Evolutionary conservation across 2,329 filamentous ascomycete genomes (phyloP), one percentile per base, ranked within the genome.

Genomic region (Exophiala alcalophila): DNA sequence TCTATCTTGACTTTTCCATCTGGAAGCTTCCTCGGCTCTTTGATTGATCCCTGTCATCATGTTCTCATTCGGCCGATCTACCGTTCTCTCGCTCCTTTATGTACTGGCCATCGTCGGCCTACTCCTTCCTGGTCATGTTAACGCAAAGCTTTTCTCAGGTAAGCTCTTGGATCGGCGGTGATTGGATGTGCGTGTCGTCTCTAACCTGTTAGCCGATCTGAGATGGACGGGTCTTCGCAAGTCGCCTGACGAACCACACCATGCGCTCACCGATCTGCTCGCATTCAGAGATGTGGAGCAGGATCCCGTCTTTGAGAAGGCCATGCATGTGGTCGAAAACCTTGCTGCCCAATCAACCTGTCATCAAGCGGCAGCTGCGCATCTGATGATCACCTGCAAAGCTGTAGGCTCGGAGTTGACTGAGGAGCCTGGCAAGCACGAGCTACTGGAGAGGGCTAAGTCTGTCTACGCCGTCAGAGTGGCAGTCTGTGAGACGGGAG

Each of bases 391-490:
- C 15, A 49, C 49, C 18, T 52, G 49, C 42, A 52, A 49, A 28
- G 35, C 45, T 15, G 38, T 35, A n/a, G 49, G 39, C 21, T 38
- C 44, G 24, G 28, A 25, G 10, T 14, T 44, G n/a, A 16, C 18
- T 6, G 16, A 14, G n/a, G 55, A 60, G 3, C 28, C 52, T 8
- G 56, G 58, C 4, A 56, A 55, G 3, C 54, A 59, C 39, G 54
- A 61, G 34, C 50, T 55, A 2, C 59, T 73, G 27, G 72, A 72
- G 41, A 60, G 62, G 41, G 63, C 66, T 47, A 77, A 73, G 49
- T 77, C 76, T 4, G 67, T 78, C 21, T 84, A 81, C 50, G 78
- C 80, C 2, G 74, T 76, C 6, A 73, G 78, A 30, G 66, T 84
- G 11, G 78, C 81, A 8, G 66, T 82, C 6, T 85, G 81, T 53